Percentiles rank a stretch among this genome's conserved stretches.
phyloP scores from a whole-genome alignment of 1,139 yeast genomes.

The Ogataea hybrid region DNA sequence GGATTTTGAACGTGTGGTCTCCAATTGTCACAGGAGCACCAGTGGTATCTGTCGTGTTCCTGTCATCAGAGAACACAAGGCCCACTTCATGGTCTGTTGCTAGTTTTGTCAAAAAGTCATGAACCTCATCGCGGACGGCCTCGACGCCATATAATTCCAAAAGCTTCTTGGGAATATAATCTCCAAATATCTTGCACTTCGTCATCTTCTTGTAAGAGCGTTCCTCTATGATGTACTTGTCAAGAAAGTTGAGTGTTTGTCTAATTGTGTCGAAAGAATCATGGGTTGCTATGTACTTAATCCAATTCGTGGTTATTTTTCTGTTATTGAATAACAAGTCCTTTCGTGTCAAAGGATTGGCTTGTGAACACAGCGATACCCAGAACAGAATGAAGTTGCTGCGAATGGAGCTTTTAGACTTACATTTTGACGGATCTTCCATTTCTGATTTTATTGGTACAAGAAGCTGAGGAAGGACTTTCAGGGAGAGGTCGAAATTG shows the following conservation, averaged over 20 bases:
- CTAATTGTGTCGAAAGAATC: slow-evolving; percentile 48
- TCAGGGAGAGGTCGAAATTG: slow-evolving; percentile 64
- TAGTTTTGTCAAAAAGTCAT: slow-evolving; percentile 49
- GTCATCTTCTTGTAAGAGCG: slow-evolving; percentile 60
- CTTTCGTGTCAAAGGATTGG: slow-evolving; percentile 54
- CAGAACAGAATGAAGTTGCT: slow-evolving; percentile 60
- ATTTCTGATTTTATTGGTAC: slow-evolving; percentile 50
- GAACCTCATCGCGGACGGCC: slow-evolving; percentile 34
- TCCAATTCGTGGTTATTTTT: slow-evolving; percentile 59
- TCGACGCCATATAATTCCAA: slow-evolving; percentile 48
- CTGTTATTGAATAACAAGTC: slow-evolving; percentile 59
- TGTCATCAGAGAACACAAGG: slow-evolving; percentile 59
- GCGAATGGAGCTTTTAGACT: slow-evolving; percentile 48
- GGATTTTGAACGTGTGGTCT: slow-evolving; percentile 50
- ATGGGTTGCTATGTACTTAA: slow-evolving; percentile 57
- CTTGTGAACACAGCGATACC: slow-evolving; percentile 47
- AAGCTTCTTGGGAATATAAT: slow-evolving; percentile 63
- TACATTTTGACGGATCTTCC: slow-evolving; percentile 34
- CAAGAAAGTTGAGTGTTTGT: slow-evolving; percentile 47
- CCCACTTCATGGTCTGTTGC: slow-evolving; percentile 58
- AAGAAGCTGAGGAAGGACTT: slow-evolving; percentile 61
- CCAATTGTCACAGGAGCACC: slow-evolving; percentile 36
- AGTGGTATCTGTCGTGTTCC: slow-evolving; percentile 21
- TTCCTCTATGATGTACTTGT: slow-evolving; percentile 54
- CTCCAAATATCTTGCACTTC: slow-evolving; percentile 77